Conservation (phyloP, 768 basidiomycete species). For the Tricholoma furcatifolium region DNA sequence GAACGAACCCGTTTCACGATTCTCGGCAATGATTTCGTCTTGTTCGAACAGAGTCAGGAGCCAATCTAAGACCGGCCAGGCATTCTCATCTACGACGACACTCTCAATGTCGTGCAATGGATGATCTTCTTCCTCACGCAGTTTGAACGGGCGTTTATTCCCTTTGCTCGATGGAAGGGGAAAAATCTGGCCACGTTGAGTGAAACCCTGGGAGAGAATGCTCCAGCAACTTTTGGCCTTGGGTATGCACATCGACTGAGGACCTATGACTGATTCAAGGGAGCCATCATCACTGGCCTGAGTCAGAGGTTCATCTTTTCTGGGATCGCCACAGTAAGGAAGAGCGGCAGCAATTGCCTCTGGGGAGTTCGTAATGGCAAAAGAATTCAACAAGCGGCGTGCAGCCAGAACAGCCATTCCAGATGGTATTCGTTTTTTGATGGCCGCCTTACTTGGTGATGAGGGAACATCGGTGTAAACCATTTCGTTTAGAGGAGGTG, state of each 20-base stretch:
- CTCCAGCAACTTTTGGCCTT: conserved; percentile 61
- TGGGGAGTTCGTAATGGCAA: conserved; percentile 56
- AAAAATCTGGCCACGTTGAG: conserved; percentile 32
- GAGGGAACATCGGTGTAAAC: conserved; percentile 24
- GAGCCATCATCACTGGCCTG: conserved; percentile 27
- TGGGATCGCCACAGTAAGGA: conserved; percentile 42
- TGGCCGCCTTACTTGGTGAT: conserved; percentile 51
- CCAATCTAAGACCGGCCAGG: conserved; percentile 77
- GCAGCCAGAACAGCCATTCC: conserved; percentile 48
- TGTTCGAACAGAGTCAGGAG: conserved; percentile 65
- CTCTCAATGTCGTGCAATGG: conserved; percentile 16
- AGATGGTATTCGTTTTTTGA: conserved; percentile 39
- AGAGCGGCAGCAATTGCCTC: conserved; percentile 51
- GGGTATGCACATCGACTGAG: conserved; percentile 51
- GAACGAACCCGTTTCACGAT: conserved; percentile 36
- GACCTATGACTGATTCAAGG: conserved; percentile 57
- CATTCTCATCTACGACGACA: conserved; percentile 52
- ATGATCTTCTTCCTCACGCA: conserved; percentile 24
- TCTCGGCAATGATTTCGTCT: conserved; percentile 46
- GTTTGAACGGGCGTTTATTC: conserved; percentile 27
- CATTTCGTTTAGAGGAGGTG: conserved; percentile 23
- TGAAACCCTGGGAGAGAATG: conserved; percentile 54
- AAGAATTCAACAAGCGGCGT: conserved; percentile 52
- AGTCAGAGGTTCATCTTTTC: conserved; percentile 14
- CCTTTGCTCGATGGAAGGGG: conserved; percentile 33